phyloP scores from a whole-genome alignment of 75 land plant genomes.

The Pinus albicaulis region DNA sequence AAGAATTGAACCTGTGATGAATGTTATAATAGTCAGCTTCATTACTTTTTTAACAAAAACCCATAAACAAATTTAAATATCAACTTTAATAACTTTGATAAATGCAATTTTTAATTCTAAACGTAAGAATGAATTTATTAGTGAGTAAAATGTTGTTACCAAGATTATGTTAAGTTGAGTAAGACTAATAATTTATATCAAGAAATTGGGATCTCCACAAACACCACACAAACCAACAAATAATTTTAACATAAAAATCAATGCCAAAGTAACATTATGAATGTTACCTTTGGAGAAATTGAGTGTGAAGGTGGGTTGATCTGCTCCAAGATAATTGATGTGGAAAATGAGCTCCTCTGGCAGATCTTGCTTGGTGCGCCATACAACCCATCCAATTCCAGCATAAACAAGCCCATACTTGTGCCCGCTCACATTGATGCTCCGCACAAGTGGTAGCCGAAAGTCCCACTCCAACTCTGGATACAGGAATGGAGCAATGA shows the following conservation, averaged over 20 bases:
- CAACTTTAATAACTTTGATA: too few relatives aligned
- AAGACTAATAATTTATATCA: too few relatives aligned
- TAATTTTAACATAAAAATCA: too few relatives aligned
- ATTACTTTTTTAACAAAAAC: too few relatives aligned
- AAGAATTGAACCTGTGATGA: too few relatives aligned
- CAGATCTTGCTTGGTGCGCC: slow-evolving; percentile 48
- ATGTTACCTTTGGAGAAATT: slow-evolving; percentile 55
- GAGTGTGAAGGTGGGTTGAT: slow-evolving; percentile 64
- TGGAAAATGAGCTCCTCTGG: slow-evolving; percentile 68
- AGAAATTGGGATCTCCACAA: not conserved
- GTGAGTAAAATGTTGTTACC: too few relatives aligned
- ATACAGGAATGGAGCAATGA: slow-evolving; percentile 60
- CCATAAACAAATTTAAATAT: too few relatives aligned
- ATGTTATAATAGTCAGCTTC: too few relatives aligned
- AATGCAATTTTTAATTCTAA: too few relatives aligned
- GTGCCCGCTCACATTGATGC: slow-evolving; percentile 72
- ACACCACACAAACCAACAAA: not conserved
- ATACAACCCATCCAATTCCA: slow-evolving; percentile 57
- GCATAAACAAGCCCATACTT: slow-evolving; percentile 63
- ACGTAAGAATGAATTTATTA: too few relatives aligned
- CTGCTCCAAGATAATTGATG: slow-evolving; percentile 57
- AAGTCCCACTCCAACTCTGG: slow-evolving; percentile 69
- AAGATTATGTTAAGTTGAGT: too few relatives aligned
- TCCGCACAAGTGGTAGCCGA: slow-evolving; percentile 54
- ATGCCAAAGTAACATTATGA: not conserved